These are phyloP conservation scores for Moniliophthora roreri DNA, from an alignment of 1,284 basidiomycete genomes.

Conservation along the genomic window DNA sequence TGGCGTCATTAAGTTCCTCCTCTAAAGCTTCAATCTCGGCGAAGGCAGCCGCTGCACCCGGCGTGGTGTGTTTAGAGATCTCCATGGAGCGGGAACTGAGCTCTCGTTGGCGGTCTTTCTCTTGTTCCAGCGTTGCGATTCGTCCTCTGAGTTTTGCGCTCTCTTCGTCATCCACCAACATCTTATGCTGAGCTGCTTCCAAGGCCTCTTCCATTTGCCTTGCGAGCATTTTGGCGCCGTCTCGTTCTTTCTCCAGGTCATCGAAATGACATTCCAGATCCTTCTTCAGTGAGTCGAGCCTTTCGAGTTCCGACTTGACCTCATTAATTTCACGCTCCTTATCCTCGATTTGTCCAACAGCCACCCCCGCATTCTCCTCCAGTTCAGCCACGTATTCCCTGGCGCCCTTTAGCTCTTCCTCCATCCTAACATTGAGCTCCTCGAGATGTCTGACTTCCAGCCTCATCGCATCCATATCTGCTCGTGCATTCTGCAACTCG, in stretches of 20 bases:
- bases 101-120: conserved; percentile 48
- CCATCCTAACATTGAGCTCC: conserved; percentile 31
- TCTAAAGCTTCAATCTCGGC: conserved; percentile 67
- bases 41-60: conserved; percentile 34
- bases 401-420: conserved; percentile 39
- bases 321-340: conserved; percentile 52
- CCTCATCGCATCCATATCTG: conserved; percentile 36
- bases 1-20: conserved; percentile 76
- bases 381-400: conserved; percentile 54
- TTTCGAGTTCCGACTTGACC: conserved; percentile 45
- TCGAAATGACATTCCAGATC: conserved; percentile 48
- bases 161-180: conserved; percentile 57
- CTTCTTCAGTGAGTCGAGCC: conserved; percentile 43
- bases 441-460: conserved; percentile 29
- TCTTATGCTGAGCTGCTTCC: conserved; percentile 66
- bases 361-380: conserved; percentile 48
- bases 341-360: conserved; percentile 46
- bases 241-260: conserved; percentile 50
- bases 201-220: conserved; percentile 72
- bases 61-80: conserved; percentile 29
- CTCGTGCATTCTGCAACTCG: conserved; percentile 31
- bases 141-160: conserved; percentile 52
- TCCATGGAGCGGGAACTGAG: conserved; percentile 34
- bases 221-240: conserved; percentile 52
- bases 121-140: conserved; percentile 57